A percentile compares a stretch with the other conserved stretches of the same genome.
These are phyloP conservation scores for Aspergillus tamarii DNA, from an alignment of 2,329 filamentous ascomycete species.

Conservation along the genomic window DNA sequence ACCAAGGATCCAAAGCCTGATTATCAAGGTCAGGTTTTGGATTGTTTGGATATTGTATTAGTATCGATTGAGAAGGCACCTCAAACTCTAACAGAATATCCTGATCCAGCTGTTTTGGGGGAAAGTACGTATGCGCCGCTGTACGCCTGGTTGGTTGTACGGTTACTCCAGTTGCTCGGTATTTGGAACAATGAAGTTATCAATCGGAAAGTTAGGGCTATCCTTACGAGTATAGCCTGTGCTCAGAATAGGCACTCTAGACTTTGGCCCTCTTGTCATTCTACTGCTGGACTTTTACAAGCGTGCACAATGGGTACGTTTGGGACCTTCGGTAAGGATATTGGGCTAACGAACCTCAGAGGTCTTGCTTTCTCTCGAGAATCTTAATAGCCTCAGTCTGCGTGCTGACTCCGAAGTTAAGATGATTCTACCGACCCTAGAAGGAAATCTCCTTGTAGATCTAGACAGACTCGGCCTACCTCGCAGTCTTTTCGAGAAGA, in stretches of 20 bases:
- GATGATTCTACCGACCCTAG: conserved; percentile 31
- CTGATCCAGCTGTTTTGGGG: conserved; percentile 62
- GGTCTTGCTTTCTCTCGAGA: conserved; percentile 48
- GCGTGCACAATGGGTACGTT: conserved; percentile 43
- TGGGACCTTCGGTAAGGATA: conserved; percentile 5
- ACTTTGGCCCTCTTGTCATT: conserved; percentile 32
- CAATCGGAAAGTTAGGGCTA: conserved; percentile 41
- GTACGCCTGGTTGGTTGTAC: conserved; percentile 58
- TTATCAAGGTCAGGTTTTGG: conserved; percentile 49
- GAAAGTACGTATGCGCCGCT: conserved; percentile 51
- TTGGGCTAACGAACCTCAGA: conserved; percentile 41
- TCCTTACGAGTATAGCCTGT: conserved; percentile 37
- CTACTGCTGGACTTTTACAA: conserved; percentile 37
- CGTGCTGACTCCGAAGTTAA: conserved; percentile 13
- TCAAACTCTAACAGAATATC: conserved; percentile 66
- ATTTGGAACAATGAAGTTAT: conserved; percentile 46
- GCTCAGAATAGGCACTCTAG: conserved; percentile 38
- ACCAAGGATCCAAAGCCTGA: conserved; percentile 64
- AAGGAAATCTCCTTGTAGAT: conserved; percentile 31
- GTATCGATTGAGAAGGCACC: conserved; percentile 76
- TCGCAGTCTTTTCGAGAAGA: conserved; percentile 30
- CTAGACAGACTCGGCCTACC: conserved; percentile 38
- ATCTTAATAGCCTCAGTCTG: conserved; percentile 20
- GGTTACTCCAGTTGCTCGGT: conserved; percentile 53
- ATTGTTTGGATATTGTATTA: conserved; percentile 77